Evolutionary conservation across 1,139 yeast genomes (phyloP).

Genomic region (Geotrichum fermentans): DNA sequence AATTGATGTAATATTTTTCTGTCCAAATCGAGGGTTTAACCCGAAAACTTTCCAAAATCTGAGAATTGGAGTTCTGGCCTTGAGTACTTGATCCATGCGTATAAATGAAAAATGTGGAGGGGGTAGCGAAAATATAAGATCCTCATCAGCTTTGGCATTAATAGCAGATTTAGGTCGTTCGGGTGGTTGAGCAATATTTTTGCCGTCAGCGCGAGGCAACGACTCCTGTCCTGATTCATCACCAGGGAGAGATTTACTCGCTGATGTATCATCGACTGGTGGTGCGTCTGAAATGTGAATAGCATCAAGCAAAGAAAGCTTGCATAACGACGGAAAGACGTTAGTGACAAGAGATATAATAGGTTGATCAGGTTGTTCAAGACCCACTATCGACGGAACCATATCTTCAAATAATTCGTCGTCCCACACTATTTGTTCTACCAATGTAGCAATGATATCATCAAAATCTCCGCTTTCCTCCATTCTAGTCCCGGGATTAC

Average conservation of each 20-base stretch:
- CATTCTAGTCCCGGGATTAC: slow-evolving; percentile 22
- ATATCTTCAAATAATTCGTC: slow-evolving; percentile 33
- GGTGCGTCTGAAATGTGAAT: slow-evolving; percentile 7
- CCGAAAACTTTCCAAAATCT: slow-evolving; percentile 41
- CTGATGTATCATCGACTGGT: neutral
- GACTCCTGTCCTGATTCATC: neutral
- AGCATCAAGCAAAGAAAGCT: slow-evolving; percentile 14
- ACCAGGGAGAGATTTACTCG: neutral
- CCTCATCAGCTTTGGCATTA: slow-evolving; percentile 9
- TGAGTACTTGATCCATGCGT: slow-evolving; percentile 30
- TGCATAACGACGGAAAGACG: slow-evolving; percentile 12
- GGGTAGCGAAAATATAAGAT: slow-evolving; percentile 6
- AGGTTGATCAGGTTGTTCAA: slow-evolving; percentile 14
- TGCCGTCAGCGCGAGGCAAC: neutral
- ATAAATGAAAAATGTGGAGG: slow-evolving; percentile 27
- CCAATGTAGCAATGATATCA: slow-evolving; percentile 33
- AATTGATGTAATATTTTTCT: slow-evolving; percentile 32
- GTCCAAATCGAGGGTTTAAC: slow-evolving; percentile 34
- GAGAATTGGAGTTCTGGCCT: slow-evolving; percentile 38
- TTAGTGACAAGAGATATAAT: slow-evolving; percentile 7
- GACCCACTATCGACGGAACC: slow-evolving; percentile 21
- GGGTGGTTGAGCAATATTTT: slow-evolving; percentile 18
- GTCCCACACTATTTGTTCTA: slow-evolving; percentile 47
- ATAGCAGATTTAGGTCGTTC: slow-evolving; percentile 1
- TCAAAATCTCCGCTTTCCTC: slow-evolving; percentile 25